These are phyloP conservation scores for Heliamphora exappendiculata DNA, from an alignment of 148 eudicot genomes.

Conservation along the genomic window DNA sequence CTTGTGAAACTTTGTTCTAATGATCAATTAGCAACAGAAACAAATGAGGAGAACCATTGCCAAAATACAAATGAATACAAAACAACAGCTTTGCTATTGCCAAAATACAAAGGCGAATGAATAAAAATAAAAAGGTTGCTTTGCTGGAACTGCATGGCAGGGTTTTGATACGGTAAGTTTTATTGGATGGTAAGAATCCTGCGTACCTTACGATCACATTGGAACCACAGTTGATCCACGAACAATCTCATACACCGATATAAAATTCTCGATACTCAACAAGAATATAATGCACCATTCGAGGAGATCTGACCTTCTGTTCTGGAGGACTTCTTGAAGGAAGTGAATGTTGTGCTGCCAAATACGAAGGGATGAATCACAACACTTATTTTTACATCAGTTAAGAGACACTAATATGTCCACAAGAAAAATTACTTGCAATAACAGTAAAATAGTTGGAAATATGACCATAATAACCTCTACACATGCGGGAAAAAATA, in stretches of 20 bases:
- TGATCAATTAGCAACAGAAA: not conserved
- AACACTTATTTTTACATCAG: not conserved
- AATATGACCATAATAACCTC: too few species aligned
- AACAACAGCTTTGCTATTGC: not conserved
- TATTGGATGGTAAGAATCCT: not conserved
- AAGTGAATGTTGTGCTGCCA: slow-evolving; percentile 97
- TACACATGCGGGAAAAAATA: too few species aligned
- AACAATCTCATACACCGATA: slow-evolving; percentile 59
- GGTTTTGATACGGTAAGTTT: not conserved
- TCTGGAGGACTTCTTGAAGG: slow-evolving; percentile 93
- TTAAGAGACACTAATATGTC: not conserved
- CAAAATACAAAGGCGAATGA: not conserved
- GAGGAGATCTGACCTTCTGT: slow-evolving; percentile 73
- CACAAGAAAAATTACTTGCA: not conserved
- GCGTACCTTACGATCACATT: slow-evolving; percentile 15
- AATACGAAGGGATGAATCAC: not conserved
- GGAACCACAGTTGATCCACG: slow-evolving; percentile 42
- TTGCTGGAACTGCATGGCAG: not conserved
- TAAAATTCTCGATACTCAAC: slow-evolving; percentile 63
- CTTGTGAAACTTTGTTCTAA: not conserved
- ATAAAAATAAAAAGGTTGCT: not conserved
- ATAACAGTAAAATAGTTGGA: too few species aligned
- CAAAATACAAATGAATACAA: not conserved
- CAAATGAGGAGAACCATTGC: not conserved
- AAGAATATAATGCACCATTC: slow-evolving; percentile 90